Evolutionary conservation across 2,329 filamentous ascomycete genomes (phyloP), one percentile per base, ranked within the genome.

Genomic region (Penicillium sp.): DNA sequence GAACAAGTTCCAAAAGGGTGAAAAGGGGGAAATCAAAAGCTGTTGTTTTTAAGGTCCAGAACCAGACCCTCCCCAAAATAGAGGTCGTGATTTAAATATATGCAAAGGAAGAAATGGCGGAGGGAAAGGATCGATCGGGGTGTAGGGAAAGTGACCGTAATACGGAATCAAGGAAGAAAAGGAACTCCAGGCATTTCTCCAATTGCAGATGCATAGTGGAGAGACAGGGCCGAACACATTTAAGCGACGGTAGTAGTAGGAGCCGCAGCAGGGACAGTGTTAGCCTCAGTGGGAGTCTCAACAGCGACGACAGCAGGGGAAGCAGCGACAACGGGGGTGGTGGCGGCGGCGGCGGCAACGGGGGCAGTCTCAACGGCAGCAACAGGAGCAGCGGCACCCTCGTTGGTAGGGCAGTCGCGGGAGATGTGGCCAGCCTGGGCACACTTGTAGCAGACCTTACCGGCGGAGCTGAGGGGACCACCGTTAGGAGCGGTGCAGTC

Each of bases 391-490:
- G 73, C 66, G 37, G 62, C 47, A 21, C 76, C 73, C 58, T 75
- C 73, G 67, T 86, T 89, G 87, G 86, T 92, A 77, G 92, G 89
- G 82, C 94, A 97, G 69, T 97, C 93, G 63, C 93, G 89, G 58
- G 91, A 96, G 78, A 97, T 97, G 79, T 97, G 93, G 53, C 94
- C 94, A 58, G 92, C 87, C 81, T 97, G 90, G 66, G 93, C 91
- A 75, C 94, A 99, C 77, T 93, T 89, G 82, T 99, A 99, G 86
- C 94, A 99, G 64, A 93, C 96, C 87, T 97, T 99, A 73, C 93
- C 93, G 62, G 91, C 91, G 64, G 91, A 95, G 85, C 94, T 97
- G 67, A 97, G 84, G 47, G 93, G 92, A 25, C 94, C 94, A 57
- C 94, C 94, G 77, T 97, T 97, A 64, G 94, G 93, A 61, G 93